Evolutionary conservation across 2,329 filamentous ascomycete genomes (phyloP), one percentile per base, ranked within the genome.

Genomic region (Trichoderma hamatum): DNA sequence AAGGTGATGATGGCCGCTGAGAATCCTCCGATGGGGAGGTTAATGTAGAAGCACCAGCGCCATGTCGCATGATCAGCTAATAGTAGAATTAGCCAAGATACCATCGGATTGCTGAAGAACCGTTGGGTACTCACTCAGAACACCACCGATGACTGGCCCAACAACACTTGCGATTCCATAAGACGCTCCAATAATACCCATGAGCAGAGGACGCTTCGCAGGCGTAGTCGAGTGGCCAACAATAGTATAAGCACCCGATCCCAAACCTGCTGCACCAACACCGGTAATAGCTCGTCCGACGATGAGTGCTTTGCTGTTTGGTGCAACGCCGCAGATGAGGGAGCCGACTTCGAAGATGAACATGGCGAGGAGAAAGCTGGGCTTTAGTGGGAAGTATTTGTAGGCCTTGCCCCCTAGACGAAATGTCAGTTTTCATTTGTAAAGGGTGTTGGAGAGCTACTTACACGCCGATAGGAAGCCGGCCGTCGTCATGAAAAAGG

Each of bases 311-410:
- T 75, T 77, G 54, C 80, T 81, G 67, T 78, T 78, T 52, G 78
- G 78, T 1, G 73, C 70, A 0, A 71, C 72, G 5, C 67, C 73
- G 65, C 85, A 87, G 36, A 88, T 77, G 5, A 86, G 73, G 5
- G 79, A 82, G 16, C 85, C 85, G 0, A 85, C 60, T 72, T 86
- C 84, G 62, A 88, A 85, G 39, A 85, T 75, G 58, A 78, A 68
- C 19, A 88, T 76, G 2, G 77, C 74, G 3, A 72, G 36, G 1
- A 86, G 75, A 71, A 82, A 87, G 3, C 77, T 78, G 51, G 79
- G 80, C 58, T 80, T 80, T 69, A 86, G 77, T 28, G 80, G 75
- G 72, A 86, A 86, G 73, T 83, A 84, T 58, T 78, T 81, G 72
- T 80, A 82, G 0, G 75, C 75, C 39, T 83, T 83, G 19, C 54